Evolutionary conservation across 2,329 filamentous ascomycete species (phyloP).

Genomic region (Hymenoscyphus infarciens): DNA sequence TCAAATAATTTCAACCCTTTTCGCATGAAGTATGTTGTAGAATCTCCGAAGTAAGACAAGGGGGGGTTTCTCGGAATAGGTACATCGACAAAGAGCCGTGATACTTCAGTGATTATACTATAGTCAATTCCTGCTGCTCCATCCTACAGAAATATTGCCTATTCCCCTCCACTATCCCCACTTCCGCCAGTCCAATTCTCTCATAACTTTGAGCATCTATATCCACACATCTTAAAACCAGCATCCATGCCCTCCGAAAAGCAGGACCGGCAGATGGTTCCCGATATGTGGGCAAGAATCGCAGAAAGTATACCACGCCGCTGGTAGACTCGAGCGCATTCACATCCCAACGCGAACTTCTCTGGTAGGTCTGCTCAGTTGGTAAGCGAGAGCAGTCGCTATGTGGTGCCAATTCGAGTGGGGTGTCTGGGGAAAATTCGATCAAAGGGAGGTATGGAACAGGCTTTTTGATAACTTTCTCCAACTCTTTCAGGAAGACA

Average conservation of each 20-base stretch:
- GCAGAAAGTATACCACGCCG: not conserved
- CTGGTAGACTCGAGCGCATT: not conserved
- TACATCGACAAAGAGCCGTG: too few relatives aligned
- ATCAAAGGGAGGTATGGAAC: not conserved
- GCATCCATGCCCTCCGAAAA: not conserved
- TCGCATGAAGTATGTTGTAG: too few relatives aligned
- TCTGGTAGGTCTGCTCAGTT: not conserved
- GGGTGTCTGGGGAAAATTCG: not conserved
- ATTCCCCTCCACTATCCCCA: not conserved
- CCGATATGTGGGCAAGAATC: not conserved
- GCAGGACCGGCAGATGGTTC: not conserved
- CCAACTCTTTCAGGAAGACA: not conserved
- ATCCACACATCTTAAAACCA: not conserved
- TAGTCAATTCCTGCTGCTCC: not conserved
- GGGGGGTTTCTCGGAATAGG: too few relatives aligned
- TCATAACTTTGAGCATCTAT: not conserved
- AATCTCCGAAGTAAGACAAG: too few relatives aligned
- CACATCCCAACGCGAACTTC: not conserved
- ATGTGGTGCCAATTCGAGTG: not conserved
- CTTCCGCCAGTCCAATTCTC: not conserved
- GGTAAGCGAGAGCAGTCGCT: not conserved
- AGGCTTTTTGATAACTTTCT: not conserved
- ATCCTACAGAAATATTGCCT: not conserved
- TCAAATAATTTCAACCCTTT: too few relatives aligned
- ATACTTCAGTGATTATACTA: too few relatives aligned